A percentile compares a stretch with the other conserved stretches of the same genome.
Evolutionary conservation across 2,329 filamentous ascomycete genomes (phyloP).

Genomic region (Mollisiaceae sp.): DNA sequence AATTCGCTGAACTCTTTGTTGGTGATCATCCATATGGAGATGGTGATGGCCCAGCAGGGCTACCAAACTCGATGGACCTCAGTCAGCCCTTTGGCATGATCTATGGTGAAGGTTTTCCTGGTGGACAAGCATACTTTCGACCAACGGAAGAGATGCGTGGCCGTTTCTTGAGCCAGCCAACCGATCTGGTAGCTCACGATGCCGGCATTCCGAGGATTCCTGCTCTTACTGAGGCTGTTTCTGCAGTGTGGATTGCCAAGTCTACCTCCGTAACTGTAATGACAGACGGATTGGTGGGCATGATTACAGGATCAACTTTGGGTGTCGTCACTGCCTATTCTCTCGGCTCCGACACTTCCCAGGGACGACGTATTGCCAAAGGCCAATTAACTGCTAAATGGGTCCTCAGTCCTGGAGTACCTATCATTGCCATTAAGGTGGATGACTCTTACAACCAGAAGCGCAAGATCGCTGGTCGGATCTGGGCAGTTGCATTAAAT

Average conservation of each 20-base stretch:
- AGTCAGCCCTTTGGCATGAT: conserved; percentile 85
- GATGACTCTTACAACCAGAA: conserved; percentile 81
- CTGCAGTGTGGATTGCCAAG: conserved; percentile 89
- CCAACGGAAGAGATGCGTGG: conserved; percentile 76
- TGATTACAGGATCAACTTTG: conserved; percentile 81
- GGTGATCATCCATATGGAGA: conserved; percentile 77
- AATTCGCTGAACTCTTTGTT: conserved; percentile 78
- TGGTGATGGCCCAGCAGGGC: conserved; percentile 76
- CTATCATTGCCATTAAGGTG: conserved; percentile 81
- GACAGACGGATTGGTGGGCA: conserved; percentile 79
- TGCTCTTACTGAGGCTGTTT: conserved; percentile 71
- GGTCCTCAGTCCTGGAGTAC: conserved; percentile 90
- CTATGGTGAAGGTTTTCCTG: conserved; percentile 84
- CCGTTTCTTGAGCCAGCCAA: conserved; percentile 70
- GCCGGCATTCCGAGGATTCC: conserved; percentile 79
- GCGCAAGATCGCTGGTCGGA: conserved; percentile 70
- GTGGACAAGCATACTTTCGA: conserved; percentile 80
- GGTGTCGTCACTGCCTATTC: conserved; percentile 85
- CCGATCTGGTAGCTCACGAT: conserved; percentile 64
- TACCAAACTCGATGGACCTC: conserved; percentile 88
- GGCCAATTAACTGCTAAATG: conserved; percentile 87
- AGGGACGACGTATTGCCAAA: conserved; percentile 66
- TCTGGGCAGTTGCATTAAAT: conserved; percentile 94
- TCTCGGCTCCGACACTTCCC: conserved; percentile 60
- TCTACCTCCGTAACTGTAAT: conserved; percentile 71